Percentiles rank a stretch among this genome's conserved stretches.
These are phyloP conservation scores for Pseudocercospora fuligena DNA, from an alignment of 2,329 filamentous ascomycete species.

Conservation along the genomic window DNA sequence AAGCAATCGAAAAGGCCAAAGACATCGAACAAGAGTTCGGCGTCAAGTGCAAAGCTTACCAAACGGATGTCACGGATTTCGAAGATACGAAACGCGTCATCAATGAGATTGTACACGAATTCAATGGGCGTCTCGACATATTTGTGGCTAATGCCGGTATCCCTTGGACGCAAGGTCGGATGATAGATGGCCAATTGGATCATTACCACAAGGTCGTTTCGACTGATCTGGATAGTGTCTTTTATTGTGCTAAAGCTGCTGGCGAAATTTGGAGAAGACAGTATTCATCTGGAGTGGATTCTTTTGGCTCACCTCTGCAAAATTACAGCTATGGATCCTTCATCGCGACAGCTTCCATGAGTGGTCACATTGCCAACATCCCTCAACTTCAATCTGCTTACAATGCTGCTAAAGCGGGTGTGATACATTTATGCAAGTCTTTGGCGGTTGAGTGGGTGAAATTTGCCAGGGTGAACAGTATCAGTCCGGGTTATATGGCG, in stretches of 20 bases:
- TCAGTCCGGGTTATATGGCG: constrained; percentile 60
- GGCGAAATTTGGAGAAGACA: constrained; percentile 73
- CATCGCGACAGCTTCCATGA: constrained; percentile 51
- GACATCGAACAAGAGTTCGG: constrained; percentile 41
- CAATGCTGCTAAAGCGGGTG: constrained; percentile 59
- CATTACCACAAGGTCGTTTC: constrained; percentile 70
- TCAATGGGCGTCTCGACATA: constrained; percentile 69
- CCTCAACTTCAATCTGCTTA: constrained; percentile 59
- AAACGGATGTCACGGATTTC: constrained; percentile 64
- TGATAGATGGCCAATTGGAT: constrained; percentile 67
- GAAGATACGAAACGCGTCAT: constrained; percentile 61
- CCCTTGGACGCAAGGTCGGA: constrained; percentile 70
- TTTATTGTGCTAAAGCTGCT: constrained; percentile 56
- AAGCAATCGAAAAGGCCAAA: constrained; percentile 39
- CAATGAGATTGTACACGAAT: constrained; percentile 66
- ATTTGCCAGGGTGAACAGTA: constrained; percentile 60
- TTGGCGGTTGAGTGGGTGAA: constrained; percentile 62
- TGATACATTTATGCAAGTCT: constrained; percentile 62
- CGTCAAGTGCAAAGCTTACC: constrained; percentile 65
- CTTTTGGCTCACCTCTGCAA: constrained; percentile 45
- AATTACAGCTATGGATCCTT: constrained; percentile 52
- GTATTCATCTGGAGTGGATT: constrained; percentile 67
- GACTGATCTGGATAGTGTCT: constrained; percentile 66
- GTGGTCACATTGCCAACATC: constrained; percentile 41
- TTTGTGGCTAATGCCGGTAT: constrained; percentile 82